Base-by-base conservation (phyloP, 345 rosid species). In the Eucalyptus curtisii region DNA sequence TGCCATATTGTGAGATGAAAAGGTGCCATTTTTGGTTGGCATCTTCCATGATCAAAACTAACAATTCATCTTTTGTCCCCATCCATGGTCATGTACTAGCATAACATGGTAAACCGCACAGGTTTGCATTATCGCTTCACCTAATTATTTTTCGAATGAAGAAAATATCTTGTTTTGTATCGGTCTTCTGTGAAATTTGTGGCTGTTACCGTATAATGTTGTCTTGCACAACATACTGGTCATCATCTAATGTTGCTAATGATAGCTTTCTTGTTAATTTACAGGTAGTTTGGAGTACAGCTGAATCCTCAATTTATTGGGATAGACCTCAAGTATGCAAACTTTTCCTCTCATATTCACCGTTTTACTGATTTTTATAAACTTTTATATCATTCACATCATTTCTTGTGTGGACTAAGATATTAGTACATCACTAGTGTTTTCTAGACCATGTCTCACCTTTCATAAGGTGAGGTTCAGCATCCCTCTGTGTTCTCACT, bases 231-330 rank as follows among this genome's bases (percentile, higher is more conserved):
- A 6, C 61, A 5, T 86, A 49, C 71, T 66, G 33, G 76, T 71
- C 16, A 79, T 37, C 12, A 12, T 90, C 40, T 57, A 50, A 86
- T 88, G 49, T 88, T 64, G n/a, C 87, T 14, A 84, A 7, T 44
- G 87, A 53, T 90, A 33, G 20, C 11, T 66, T 64, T 66, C 76
- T 66, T n/a, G 40, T n/a, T 91, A 40, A 89, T 91, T 91, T 88
- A 68, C 92, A 93, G 99, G 99, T 97, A 99, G 99, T 97, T 96
- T 88, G 99, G 97, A 80, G 87, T 94, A 91, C 98, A 96, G 91
- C 95, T 96, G 79, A 97, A 97, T 94, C 99, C 99, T 90, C 95
- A 91, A 87, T 96, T 96, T 92, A 52, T 96, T 93, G 94, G 94
- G 88, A 93, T 96, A 47, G 99, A 96, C 92, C 98, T 97, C 92